Base-by-base conservation (phyloP, 1,284 basidiomycete genomes). In the Ganoderma meredithae region DNA sequence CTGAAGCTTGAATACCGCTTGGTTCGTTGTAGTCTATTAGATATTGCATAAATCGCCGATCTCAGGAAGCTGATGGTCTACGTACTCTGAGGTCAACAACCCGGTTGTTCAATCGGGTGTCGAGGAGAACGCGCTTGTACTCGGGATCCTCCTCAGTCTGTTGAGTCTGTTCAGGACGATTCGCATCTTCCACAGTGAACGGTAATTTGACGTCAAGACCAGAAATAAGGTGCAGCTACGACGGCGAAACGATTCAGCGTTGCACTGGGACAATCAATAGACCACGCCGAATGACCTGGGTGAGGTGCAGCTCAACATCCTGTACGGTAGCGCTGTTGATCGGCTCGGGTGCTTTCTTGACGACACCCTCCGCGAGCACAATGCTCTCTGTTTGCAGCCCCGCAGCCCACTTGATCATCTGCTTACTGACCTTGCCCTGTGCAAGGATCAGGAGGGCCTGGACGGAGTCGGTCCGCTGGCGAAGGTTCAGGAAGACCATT, bases 331-430 rank as follows among this genome's bases (percentile, higher is more conserved):
- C 95, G 73, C 95, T 96, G 83, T 97, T 97, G 82, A 99, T 93
- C 36, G 88, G 90, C 78, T 95, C 94, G 7, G 90, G 88, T n/a
- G 95, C 90, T 77, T 92, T 92, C 79, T 92, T 90, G 53, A 97
- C 93, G 66, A 87, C 80, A 53, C 92, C 92, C 81, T 98, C 92
- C 10, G 98, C 93, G 41, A 96, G 88, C 10, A 99, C 94, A 74
- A 99, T 96, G 67, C 94, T 95, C 83, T 99, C 98, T 72, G 90
- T 86, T 44, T 91, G 84, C 62, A 99, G 84, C 49, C 88, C 79
- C 25, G 90, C 90, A 19, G 93, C 90, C 92, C 94, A 99, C 82
- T 97, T 99, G 65, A 96, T 89, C 98, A 99, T 99, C 80, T 98
- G 96, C 81, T 97, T 98, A 72, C 96, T 98, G 19, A 99, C 88